Base-by-base conservation (phyloP, 495 filamentous ascomycete genomes). In the Ramalina peruviana region DNA sequence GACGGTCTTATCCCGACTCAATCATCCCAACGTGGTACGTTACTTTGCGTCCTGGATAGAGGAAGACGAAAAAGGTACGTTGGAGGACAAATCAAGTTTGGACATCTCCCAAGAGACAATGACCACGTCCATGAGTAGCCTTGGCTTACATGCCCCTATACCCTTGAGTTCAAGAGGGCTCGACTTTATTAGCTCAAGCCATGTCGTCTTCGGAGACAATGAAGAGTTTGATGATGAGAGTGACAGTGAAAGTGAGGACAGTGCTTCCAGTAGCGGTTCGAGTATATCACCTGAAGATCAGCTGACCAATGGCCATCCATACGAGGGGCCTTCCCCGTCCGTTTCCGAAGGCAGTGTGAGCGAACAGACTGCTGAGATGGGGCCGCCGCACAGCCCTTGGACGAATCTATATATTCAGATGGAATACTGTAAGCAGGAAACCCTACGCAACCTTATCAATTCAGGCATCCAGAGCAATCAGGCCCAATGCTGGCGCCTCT, bases 11-110 rank as follows among this genome's bases (percentile, higher is more conserved):
- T 94, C 92, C 15, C 78, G 84, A 46, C 72, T 98, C 55, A 97
- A 94, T 65, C 88, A 98, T 68, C 88, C 89, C 4, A 87, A 92
- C 56, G 92, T 98, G 16, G 92, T 98, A 33, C 78, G 93, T 19
- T 98, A 97, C 60, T 96, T 86, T 62, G 86, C 88, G 20, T 88
- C 93, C 2, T 97, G 92, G 92, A 71, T 88, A 4, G 92, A 98
- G 60, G 82, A 89, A 53, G 75, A 88, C 49, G 65, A 71, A 21
- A 63, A 69, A 6, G 70, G 73, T 13, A 71, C 76, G 5, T 78
- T 82, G 48, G 73, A 72, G 16, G 77, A 81, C 43, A 62, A 70
- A 37, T 46, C 47, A 16, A 16, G 41, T 3, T 72, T 67, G 1
- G 26, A 48, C 12, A 48, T 19, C 11, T 48, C 45, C 11, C 27